Evolutionary conservation across 441 rosid species (phyloP).

Genomic region (Metrosideros polymorpha): DNA sequence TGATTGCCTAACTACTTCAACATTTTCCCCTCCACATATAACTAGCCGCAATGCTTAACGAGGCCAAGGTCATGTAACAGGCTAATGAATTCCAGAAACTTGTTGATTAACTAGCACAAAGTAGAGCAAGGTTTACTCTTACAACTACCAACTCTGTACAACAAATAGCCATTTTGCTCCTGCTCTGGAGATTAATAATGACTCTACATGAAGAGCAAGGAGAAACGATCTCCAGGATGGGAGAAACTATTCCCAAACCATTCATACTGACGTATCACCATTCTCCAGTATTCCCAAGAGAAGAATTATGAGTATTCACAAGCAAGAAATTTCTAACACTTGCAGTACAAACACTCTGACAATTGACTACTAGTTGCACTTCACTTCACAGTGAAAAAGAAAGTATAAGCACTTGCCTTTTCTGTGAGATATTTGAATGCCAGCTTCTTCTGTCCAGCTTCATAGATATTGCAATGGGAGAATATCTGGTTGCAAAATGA

Average conservation of each 20-base stretch:
- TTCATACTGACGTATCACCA: not conserved
- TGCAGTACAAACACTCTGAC: not conserved
- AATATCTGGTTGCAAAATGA: constrained; percentile 38
- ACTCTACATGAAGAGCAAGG: not conserved
- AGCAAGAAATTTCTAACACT: not conserved
- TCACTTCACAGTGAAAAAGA: not conserved
- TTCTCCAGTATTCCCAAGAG: not conserved
- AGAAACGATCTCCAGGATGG: not conserved
- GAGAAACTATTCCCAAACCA: not conserved
- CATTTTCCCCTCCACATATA: not conserved
- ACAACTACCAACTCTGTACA: not conserved
- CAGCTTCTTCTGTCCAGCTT: constrained; percentile 78
- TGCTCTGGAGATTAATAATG: not conserved
- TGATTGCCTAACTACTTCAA: not conserved
- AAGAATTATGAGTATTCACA: not conserved
- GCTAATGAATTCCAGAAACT: not conserved
- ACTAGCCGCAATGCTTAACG: not conserved
- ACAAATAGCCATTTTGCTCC: not conserved
- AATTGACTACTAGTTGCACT: not conserved
- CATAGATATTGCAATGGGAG: constrained; percentile 90
- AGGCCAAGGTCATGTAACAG: not conserved
- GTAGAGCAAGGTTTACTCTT: not conserved
- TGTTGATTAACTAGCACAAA: not conserved
- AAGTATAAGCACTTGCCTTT: constrained; percentile 37
- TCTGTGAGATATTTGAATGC: constrained; percentile 71